Evolutionary conservation across 2,329 filamentous ascomycete species (phyloP).

Genomic region (Apiospora rasikravindrae): DNA sequence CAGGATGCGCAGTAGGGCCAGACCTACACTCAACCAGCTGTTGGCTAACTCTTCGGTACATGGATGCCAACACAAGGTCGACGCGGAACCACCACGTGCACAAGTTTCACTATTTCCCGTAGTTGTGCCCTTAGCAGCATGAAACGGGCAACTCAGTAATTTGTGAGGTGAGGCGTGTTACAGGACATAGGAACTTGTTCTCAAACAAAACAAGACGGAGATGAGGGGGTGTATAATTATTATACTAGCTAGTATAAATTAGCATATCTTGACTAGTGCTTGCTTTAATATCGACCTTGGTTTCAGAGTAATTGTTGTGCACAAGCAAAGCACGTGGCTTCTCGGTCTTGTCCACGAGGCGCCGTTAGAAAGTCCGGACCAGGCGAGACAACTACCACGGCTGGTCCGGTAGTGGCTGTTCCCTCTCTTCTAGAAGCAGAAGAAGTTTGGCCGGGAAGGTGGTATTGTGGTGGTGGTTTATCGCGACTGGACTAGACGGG

Average conservation of each 20-base stretch:
- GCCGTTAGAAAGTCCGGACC: constrained; percentile 5
- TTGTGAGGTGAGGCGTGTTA: not conserved
- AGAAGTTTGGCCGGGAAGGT: not conserved
- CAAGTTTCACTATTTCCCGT: not conserved
- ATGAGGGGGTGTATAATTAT: not conserved
- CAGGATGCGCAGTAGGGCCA: not conserved
- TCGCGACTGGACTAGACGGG: not conserved
- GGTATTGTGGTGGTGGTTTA: not conserved
- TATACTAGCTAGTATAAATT: not conserved
- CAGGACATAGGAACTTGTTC: not conserved
- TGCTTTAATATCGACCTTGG: not conserved
- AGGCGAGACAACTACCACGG: not conserved
- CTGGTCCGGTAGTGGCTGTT: not conserved
- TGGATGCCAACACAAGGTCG: not conserved
- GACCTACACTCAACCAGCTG: not conserved
- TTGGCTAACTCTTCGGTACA: not conserved
- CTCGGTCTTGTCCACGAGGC: not conserved
- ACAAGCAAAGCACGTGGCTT: constrained; percentile 9
- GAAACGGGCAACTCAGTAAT: not conserved
- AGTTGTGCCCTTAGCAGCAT: not conserved
- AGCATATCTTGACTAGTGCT: not conserved
- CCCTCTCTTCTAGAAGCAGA: not conserved
- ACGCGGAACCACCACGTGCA: not conserved
- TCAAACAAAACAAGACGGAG: not conserved
- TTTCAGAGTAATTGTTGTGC: constrained; percentile 7